A percentile compares a stretch with the other conserved stretches of the same genome.
Evolutionary conservation across 306 rosid species (phyloP).

Genomic region (Cyamopsis tetragonoloba): DNA sequence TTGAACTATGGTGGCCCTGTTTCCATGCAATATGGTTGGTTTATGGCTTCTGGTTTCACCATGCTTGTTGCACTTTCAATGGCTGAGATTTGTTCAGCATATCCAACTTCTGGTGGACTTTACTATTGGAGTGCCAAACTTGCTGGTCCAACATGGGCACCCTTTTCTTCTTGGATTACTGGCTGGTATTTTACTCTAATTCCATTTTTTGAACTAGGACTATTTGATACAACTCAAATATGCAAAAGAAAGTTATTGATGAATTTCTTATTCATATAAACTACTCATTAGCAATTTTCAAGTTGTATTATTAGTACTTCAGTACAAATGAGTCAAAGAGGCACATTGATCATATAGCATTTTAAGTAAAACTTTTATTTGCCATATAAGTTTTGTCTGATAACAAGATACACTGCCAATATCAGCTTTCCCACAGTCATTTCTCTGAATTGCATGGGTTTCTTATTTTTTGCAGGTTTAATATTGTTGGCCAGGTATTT

Average conservation of each 20-base stretch:
- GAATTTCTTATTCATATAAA: background rate
- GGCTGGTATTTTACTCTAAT: constrained; percentile 59
- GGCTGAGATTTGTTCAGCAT: constrained; percentile 95
- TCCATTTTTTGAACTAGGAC: background rate
- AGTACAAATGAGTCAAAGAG: background rate
- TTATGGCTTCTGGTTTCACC: constrained; percentile 63
- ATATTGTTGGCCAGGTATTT: constrained; percentile 91
- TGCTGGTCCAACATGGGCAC: constrained; percentile 89
- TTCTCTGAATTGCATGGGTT: constrained; percentile 35
- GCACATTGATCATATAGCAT: no score
- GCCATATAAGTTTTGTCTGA: no score
- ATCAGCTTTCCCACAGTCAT: background rate
- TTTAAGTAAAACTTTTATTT: background rate
- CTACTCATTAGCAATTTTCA: background rate
- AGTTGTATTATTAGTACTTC: no score
- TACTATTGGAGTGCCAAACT: constrained; percentile 98
- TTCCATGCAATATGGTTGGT: constrained; percentile 79
- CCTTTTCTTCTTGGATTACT: constrained; percentile 94
- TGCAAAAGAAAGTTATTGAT: background rate
- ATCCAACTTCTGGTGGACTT: constrained; percentile 93
- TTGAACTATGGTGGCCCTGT: constrained; percentile 77
- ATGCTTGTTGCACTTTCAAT: constrained; percentile 83
- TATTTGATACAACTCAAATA: no score
- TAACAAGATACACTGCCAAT: background rate
- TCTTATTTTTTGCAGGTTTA: constrained; percentile 67